Evolutionary conservation across 176 grass and related monocot genomes (phyloP).

Genomic region (Juncus effusus): DNA sequence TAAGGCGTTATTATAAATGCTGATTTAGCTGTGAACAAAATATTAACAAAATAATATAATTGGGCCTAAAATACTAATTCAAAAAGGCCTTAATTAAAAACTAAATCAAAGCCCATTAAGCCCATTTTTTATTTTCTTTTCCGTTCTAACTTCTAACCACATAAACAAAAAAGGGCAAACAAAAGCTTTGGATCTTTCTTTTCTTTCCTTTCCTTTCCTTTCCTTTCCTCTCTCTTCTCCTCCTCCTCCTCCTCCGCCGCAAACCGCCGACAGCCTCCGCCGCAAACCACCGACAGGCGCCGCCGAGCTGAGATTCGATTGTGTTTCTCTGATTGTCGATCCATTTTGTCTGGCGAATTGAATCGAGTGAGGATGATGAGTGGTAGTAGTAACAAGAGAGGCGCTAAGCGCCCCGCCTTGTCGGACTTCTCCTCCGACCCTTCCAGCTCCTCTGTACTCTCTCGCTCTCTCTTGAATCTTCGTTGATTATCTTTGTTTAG

Average conservation of each 20-base stretch:
- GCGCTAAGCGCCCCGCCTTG: constrained; percentile 46
- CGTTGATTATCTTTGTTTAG: neutral
- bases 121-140: too few species aligned
- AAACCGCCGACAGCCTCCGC: neutral
- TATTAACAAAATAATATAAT: too few species aligned
- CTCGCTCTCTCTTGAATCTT: neutral
- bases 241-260: neutral
- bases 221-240: neutral
- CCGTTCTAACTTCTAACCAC: too few species aligned
- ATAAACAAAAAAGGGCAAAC: too few species aligned
- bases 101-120: too few species aligned
- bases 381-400: constrained; percentile 23
- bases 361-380: constrained; percentile 4
- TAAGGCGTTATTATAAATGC: too few species aligned
- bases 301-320: neutral
- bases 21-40: too few species aligned
- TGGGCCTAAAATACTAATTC: too few species aligned
- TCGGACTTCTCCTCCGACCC: constrained; percentile 26
- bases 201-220: neutral
- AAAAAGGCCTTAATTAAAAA: too few species aligned
- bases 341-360: neutral
- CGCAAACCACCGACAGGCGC: neutral
- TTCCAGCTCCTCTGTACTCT: constrained; percentile 33
- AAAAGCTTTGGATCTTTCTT: neutral
- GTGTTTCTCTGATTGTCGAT: neutral